Evolutionary conservation across 208 protist species (phyloP), one percentile per base, ranked within the genome.

Genomic region (Trypanosoma brucei): DNA sequence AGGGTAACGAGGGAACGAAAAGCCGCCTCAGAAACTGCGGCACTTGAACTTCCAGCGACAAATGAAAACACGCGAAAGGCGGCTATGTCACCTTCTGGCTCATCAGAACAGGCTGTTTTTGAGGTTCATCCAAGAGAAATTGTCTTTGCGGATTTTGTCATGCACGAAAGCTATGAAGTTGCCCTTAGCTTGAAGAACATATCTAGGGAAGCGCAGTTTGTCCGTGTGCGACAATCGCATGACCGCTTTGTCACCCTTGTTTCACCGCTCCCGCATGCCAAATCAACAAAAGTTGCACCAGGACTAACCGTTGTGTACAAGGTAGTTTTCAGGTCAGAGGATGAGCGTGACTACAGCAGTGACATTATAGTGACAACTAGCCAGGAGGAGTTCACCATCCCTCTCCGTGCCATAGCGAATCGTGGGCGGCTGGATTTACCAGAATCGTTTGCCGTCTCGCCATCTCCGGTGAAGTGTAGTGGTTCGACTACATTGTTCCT

Each of bases 401-500:
- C 93, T 0, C 72, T 98, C 13, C 67, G 81, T 35, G 94, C 92
- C 2, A 74, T 88, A 57, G 81, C 79, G 8, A 83, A 75, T 55
- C 92, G 93, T n/a, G 93, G 88, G 2, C 53, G 57, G 9, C 76
- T 98, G 40, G 81, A 90, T n/a, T 74, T 98, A 39, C 95, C 95
- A 0, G 40, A 68, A 1, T 59, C 62, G 11, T 65, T 97, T 33
- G 56, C 63, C 13, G 78, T 97, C 35, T 68, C 72, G 6, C 70
- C 70, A 6, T 79, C 76, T 36, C 93, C 94, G 6, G 84, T 97
- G 37, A 92, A 89, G 50, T 72, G 84, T 8, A 66, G 58, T 9
- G 78, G 68, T 30, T 59, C 37, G 13, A 85, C 87, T 49, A 80
- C 90, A 3, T 55, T 98, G 6, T 92, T 97, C 63, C 65, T 98